These are phyloP conservation scores for Stagonosporopsis vannaccii DNA, from an alignment of 2,329 filamentous ascomycete species.

Conservation along the genomic window DNA sequence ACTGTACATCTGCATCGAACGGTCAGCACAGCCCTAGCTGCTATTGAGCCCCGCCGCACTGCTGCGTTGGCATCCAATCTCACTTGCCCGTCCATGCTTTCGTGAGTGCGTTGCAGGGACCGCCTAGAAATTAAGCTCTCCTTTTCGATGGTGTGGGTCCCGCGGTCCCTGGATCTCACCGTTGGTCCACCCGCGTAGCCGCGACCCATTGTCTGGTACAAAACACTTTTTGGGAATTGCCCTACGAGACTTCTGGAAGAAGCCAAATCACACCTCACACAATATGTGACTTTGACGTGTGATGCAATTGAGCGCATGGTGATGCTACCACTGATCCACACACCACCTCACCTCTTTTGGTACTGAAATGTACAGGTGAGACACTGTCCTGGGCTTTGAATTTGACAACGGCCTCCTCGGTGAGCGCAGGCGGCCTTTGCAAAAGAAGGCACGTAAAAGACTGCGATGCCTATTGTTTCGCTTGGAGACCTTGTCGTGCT, in stretches of 20 bases:
- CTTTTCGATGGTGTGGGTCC: slow-evolving; percentile 18
- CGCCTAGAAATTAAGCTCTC: slow-evolving; percentile 19
- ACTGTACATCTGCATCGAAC: slow-evolving; percentile 12
- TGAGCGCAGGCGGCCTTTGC: background rate
- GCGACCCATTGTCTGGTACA: slow-evolving; percentile 9
- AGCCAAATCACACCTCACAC: slow-evolving; percentile 1
- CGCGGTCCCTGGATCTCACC: slow-evolving; percentile 18
- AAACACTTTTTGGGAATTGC: slow-evolving; percentile 1
- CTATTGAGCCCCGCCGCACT: slow-evolving; percentile 6
- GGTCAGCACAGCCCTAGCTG: slow-evolving; percentile 7
- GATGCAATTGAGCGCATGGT: background rate
- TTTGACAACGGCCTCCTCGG: background rate
- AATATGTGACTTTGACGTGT: background rate
- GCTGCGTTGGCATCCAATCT: slow-evolving; percentile 15
- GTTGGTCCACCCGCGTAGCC: slow-evolving; percentile 19
- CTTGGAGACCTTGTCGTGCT: no score
- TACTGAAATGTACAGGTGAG: background rate
- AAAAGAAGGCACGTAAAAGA: background rate
- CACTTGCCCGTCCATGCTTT: slow-evolving; percentile 9
- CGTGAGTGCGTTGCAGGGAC: slow-evolving; percentile 11
- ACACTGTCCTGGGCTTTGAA: background rate
- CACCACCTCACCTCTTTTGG: background rate
- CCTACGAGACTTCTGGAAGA: slow-evolving; percentile 8
- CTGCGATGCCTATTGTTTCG: background rate
- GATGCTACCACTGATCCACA: background rate